Base-by-base conservation (phyloP, 2,329 filamentous ascomycete genomes). In the Lachnellula suecica region DNA sequence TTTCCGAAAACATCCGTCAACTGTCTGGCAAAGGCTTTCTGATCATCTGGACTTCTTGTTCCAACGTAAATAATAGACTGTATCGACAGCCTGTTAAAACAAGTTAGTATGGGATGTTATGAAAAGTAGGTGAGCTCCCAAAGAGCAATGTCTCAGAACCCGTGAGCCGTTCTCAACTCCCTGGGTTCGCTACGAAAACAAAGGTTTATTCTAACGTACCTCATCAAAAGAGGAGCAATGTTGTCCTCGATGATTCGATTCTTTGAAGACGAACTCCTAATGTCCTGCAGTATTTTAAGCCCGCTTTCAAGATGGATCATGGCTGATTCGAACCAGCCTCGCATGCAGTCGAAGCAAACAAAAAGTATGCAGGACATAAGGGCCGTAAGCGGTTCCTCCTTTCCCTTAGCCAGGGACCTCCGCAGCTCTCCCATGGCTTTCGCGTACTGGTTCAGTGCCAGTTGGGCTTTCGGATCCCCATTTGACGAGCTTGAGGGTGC, bases 321-420 rank as follows among this genome's bases (percentile, higher is more conserved):
- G 6, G 65, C 64, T 8, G 59, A 61, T 9, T 57, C 56, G 17
- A 60, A 63, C 25, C 62, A 51, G 2, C 63, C 64, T 22, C 61
- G 47, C 24, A 67, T 41, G 22, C 57, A 62, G 45, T 67, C 64
- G 22, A 67, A 66, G 29, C 59, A 62, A 10, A 64, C 59, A 44
- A 66, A 67, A 7, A 67, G 50, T 13, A 64, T 52, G 44, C 63
- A 66, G 3, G 58, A 63, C 62, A 67, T 61, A 17, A 66, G 46
- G 17, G 61, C 60, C 17, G 56, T 60, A 15, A 64, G 17, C 15
- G 63, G 56, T 11, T 54, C 52, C 24, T 63, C 58, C 25, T 58
- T 59, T 10, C 59, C 59, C 11, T 24, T 38, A 4, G 54, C 41
- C 13, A 67, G 51, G 22, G 58, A 58, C 17, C 54, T 47, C 40